Evolutionary conservation across 2,329 filamentous ascomycete genomes (phyloP).

Genomic region (Xylaria hypoxylon): DNA sequence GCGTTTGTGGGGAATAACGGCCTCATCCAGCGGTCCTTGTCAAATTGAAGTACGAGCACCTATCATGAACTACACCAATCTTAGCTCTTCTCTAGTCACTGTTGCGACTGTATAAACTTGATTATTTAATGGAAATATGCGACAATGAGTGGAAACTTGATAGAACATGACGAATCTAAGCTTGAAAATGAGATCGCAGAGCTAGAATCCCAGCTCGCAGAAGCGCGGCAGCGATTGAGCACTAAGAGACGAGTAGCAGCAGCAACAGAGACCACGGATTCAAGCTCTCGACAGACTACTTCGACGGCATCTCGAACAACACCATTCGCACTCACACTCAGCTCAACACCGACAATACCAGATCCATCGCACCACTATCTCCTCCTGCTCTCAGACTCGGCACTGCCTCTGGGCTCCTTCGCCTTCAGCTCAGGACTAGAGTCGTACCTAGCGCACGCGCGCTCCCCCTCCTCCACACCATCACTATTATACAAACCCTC

Average conservation of each 20-base stretch:
- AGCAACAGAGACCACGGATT: conserved; percentile 4
- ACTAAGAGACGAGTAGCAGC: conserved; percentile 25
- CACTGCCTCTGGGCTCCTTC: conserved; percentile 85
- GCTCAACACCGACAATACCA: conserved; percentile 15
- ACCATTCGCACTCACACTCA: not conserved
- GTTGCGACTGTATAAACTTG: not conserved
- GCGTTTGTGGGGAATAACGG: conserved; percentile 39
- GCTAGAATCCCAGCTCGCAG: conserved; percentile 65
- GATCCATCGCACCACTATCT: conserved; percentile 70
- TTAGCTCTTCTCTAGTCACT: conserved; percentile 10
- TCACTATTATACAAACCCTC: conserved; percentile 52
- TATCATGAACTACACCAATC: conserved; percentile 23
- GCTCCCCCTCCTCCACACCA: conserved; percentile 39
- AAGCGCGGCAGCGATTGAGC: conserved; percentile 52
- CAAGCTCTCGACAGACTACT: conserved; percentile 3
- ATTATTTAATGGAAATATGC: conserved; percentile 13
- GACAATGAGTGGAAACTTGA: conserved; percentile 38
- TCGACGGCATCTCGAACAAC: conserved; percentile 4
- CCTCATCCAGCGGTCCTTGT: conserved; percentile 24
- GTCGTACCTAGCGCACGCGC: conserved; percentile 80
- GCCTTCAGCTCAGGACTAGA: conserved; percentile 86
- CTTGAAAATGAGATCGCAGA: conserved; percentile 67
- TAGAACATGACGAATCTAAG: conserved; percentile 41
- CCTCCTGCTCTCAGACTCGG: conserved; percentile 82
- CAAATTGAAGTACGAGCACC: conserved; percentile 25